Conservation (phyloP, 805 yeast species). For the Candida ovalis region DNA sequence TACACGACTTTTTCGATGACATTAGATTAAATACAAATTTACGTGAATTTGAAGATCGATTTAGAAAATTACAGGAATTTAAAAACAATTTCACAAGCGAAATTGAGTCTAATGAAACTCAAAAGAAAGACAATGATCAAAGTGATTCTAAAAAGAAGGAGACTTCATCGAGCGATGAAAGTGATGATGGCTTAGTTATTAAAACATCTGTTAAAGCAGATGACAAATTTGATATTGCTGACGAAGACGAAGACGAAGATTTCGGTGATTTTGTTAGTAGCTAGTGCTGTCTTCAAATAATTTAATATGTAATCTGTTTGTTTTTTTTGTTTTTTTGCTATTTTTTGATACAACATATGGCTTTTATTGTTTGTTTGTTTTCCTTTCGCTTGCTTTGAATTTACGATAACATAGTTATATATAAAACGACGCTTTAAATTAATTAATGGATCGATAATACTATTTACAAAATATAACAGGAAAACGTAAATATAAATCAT, state of each 20-base stretch:
- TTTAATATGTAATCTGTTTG: slow-evolving; percentile 1
- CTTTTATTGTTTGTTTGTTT: too few species aligned
- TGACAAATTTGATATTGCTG: slow-evolving; percentile 4
- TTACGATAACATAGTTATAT: too few species aligned
- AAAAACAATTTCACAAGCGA: slow-evolving; percentile 8
- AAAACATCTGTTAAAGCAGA: background rate
- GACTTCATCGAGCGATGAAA: background rate
- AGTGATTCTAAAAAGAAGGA: slow-evolving; percentile 1
- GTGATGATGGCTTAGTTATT: slow-evolving; percentile 2
- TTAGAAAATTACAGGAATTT: slow-evolving; percentile 13
- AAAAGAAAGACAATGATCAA: slow-evolving; percentile 8
- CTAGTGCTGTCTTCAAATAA: background rate
- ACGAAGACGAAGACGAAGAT: slow-evolving; percentile 15
- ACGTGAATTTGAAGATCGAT: slow-evolving; percentile 17
- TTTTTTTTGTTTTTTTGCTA: background rate
- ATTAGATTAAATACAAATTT: slow-evolving; percentile 16
- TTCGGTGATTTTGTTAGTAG: slow-evolving; percentile 29
- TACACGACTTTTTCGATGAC: slow-evolving; percentile 26
- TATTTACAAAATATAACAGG: background rate
- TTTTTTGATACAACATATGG: too few species aligned
- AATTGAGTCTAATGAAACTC: background rate
- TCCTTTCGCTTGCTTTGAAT: too few species aligned
- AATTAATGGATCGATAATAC: too few species aligned
- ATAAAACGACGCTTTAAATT: too few species aligned
- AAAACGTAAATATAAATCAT: background rate